Conservation (phyloP, 257 asterid species). For the Thymus mandschuricus region DNA sequence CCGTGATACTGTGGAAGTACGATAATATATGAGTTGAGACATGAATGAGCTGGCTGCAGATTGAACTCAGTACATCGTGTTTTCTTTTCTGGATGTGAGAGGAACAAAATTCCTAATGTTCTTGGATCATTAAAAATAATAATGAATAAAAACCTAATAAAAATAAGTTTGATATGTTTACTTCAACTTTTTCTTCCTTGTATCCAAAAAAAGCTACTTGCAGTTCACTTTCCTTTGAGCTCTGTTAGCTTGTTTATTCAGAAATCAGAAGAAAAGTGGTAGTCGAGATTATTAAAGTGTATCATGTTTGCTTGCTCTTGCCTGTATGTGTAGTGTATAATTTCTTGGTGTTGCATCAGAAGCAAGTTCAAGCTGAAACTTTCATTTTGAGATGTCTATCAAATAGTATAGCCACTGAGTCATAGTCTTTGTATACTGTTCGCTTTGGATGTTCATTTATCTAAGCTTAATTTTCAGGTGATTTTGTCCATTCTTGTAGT, state of each 20-base stretch:
- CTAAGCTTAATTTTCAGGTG: slow-evolving; percentile 55
- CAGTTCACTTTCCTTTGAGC: neutral
- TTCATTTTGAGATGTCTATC: neutral
- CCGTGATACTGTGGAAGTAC: no score
- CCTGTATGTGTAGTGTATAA: neutral
- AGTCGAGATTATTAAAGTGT: no score
- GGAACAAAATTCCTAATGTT: neutral
- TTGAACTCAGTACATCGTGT: neutral
- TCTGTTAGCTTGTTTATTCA: no score
- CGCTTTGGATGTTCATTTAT: slow-evolving; percentile 26
- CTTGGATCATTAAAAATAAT: neutral
- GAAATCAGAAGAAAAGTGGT: no score
- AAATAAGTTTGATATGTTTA: slow-evolving; percentile 8
- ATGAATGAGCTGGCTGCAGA: neutral
- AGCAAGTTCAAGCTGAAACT: neutral
- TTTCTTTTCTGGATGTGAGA: neutral
- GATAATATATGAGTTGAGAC: no score
- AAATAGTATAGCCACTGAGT: neutral
- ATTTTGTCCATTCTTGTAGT: slow-evolving; percentile 67
- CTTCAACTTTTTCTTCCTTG: slow-evolving; percentile 13
- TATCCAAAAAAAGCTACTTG: neutral
- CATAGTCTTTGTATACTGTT: neutral
- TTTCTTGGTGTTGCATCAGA: no score
- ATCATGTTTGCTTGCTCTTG: neutral
- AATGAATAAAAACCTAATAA: neutral